Base-by-base conservation (phyloP, 257 asterid species). In the Striga asiatica region DNA sequence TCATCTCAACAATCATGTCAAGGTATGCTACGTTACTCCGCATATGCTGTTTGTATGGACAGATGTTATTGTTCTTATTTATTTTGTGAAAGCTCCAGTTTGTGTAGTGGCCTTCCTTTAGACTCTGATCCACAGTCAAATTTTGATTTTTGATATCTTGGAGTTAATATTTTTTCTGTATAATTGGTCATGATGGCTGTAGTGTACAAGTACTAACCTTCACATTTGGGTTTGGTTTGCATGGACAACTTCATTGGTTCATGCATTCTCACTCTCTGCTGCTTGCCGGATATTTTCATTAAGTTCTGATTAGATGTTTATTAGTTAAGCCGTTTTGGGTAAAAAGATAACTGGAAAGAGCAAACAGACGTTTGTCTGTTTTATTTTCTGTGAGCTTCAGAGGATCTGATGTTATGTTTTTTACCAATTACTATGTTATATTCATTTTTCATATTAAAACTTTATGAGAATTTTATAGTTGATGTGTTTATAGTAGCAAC, bases 1-100 rank as follows among this genome's bases (percentile, higher is more conserved):
- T 66, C 62, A 77, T 85, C 49, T 76, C 88, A 39, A 74, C 76
- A 41, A 70, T 88, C 37, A 73, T 78, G 83, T 75, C 83, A n/a
- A 85, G 95, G 97, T 84, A 77, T 50, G 46, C 66, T 17, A 56
- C 62, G n/a, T 39, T 22, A 51, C 69, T 32, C 51, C 55, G 8
- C 42, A 28, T 11, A 9, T 59, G 46, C 45, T 19, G 22, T 47
- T 32, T 25, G 46, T 29, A 24, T 32, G 23, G 67, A 38, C 38
- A 47, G 52, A 56, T 43, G 50, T 61, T 45, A 53, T 13, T 10
- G 18, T 60, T 56, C 51, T 47, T 29, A 62, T 51, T 61, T 70
- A 50, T 43, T 13, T 61, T 20, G 54, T 56, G 38, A 57, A 32
- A 41, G 56, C 53, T 56, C 61, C 10, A 38, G 27, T 14, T 59